These are phyloP conservation scores for Colletotrichum sp. DNA, from an alignment of 2,329 filamentous ascomycete species.

Conservation along the genomic window DNA sequence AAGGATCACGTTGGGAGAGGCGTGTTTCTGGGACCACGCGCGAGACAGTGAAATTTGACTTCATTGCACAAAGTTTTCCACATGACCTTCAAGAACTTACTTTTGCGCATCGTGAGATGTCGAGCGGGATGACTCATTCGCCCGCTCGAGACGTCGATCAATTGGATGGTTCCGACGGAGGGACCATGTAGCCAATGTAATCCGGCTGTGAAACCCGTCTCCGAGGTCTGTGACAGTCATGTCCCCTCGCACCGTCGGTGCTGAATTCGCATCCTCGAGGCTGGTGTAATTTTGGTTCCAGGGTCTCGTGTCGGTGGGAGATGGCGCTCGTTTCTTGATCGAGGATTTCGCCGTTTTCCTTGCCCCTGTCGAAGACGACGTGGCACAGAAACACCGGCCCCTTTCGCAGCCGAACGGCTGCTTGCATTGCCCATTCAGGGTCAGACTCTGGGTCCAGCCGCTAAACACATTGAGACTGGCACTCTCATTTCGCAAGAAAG, in stretches of 20 bases:
- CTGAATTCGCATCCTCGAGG: not conserved
- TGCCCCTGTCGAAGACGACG: not conserved
- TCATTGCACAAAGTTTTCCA: constrained; percentile 9
- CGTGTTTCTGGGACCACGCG: not conserved
- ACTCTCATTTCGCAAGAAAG: not conserved
- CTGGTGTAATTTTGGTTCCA: not conserved
- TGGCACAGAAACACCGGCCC: not conserved
- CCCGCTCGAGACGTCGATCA: not conserved
- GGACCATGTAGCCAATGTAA: not conserved
- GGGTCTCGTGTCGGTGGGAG: not conserved
- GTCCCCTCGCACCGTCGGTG: not conserved
- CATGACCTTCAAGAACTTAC: not conserved
- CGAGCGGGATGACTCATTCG: not conserved
- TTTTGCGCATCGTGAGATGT: not conserved
- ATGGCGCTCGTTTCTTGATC: not conserved
- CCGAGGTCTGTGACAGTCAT: not conserved
- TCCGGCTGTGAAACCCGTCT: not conserved
- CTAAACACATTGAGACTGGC: not conserved
- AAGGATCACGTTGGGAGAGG: not conserved
- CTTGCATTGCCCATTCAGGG: not conserved
- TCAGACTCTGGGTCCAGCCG: not conserved
- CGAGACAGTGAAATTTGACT: not conserved
- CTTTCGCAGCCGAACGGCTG: not conserved
- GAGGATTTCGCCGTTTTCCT: not conserved
- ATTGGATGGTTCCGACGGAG: not conserved